These are phyloP conservation scores for Pseudocercospora cruenta DNA, from an alignment of 2,329 filamentous ascomycete genomes.

Conservation along the genomic window DNA sequence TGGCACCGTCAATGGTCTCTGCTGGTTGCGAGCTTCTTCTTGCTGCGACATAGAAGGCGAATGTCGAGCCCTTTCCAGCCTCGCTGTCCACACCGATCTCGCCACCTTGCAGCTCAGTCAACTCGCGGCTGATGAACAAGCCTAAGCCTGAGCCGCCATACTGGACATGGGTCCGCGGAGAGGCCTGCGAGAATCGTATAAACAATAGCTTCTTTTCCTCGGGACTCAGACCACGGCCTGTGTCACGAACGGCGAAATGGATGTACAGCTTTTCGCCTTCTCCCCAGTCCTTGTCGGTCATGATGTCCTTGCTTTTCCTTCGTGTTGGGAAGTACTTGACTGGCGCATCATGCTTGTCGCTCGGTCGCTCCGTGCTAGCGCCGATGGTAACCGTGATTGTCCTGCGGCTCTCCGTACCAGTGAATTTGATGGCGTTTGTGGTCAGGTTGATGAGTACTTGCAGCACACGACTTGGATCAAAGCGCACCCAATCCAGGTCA, in stretches of 20 bases:
- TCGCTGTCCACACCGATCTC: conserved; percentile 74
- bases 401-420: conserved; percentile 63
- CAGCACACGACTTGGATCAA: conserved; percentile 73
- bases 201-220: conserved; percentile 76
- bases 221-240: conserved; percentile 67
- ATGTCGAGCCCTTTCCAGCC: conserved; percentile 71
- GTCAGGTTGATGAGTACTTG: conserved; percentile 77
- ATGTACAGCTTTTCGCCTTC: conserved; percentile 67
- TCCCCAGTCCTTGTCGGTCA: conserved; percentile 68
- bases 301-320: conserved; percentile 51
- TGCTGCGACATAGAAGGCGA: conserved; percentile 75
- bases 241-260: conserved; percentile 75
- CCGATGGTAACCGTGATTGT: conserved; percentile 69
- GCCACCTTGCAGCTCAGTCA: conserved; percentile 81
- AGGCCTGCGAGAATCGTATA: conserved; percentile 77
- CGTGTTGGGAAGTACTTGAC: conserved; percentile 67
- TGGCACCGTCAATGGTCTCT: conserved; percentile 27
- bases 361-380: conserved; percentile 62
- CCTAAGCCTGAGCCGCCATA: conserved; percentile 80
- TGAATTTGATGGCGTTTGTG: conserved; percentile 83
- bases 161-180: conserved; percentile 73
- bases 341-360: conserved; percentile 43
- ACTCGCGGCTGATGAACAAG: conserved; percentile 74
- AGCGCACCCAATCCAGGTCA: conserved; percentile 67
- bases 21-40: conserved; percentile 56